These are phyloP conservation scores for Bruguiera sexangula DNA, from an alignment of 345 rosid genomes.

Conservation along the genomic window DNA sequence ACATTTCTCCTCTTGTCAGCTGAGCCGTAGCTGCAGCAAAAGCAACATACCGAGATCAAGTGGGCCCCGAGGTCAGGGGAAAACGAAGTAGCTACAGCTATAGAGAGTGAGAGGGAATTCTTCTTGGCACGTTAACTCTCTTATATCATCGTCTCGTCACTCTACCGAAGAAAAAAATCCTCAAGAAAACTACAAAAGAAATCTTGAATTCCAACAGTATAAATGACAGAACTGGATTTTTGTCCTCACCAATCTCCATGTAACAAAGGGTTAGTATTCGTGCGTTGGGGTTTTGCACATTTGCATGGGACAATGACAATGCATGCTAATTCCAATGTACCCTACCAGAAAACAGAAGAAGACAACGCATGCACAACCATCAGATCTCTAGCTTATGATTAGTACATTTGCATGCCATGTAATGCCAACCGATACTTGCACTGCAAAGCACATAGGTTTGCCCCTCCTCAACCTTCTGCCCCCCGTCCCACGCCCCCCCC, in stretches of 20 bases:
- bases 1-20: slow-evolving; percentile 10
- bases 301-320: slow-evolving; percentile 1
- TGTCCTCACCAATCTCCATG: not conserved
- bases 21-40: slow-evolving; percentile 11
- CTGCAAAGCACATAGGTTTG: slow-evolving; percentile 15
- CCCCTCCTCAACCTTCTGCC: not conserved
- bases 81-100: not conserved
- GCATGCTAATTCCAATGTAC: no score
- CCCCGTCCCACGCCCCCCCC: no score
- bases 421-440: slow-evolving; percentile 38
- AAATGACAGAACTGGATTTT: not conserved
- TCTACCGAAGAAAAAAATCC: not conserved
- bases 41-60: slow-evolving; percentile 25
- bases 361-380: slow-evolving; percentile 20
- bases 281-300: not conserved
- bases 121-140: not conserved
- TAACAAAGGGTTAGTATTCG: no score
- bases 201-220: slow-evolving; percentile 1
- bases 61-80: slow-evolving; percentile 15
- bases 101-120: not conserved
- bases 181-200: slow-evolving; percentile 5
- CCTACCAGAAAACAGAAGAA: no score
- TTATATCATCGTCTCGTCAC: not conserved
- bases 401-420: slow-evolving; percentile 43
- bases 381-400: slow-evolving; percentile 22